A percentile compares a stretch with the other conserved stretches of the same genome.
Conservation (phyloP, 2,329 filamentous ascomycete species). For the Cryphonectria parasitica region DNA sequence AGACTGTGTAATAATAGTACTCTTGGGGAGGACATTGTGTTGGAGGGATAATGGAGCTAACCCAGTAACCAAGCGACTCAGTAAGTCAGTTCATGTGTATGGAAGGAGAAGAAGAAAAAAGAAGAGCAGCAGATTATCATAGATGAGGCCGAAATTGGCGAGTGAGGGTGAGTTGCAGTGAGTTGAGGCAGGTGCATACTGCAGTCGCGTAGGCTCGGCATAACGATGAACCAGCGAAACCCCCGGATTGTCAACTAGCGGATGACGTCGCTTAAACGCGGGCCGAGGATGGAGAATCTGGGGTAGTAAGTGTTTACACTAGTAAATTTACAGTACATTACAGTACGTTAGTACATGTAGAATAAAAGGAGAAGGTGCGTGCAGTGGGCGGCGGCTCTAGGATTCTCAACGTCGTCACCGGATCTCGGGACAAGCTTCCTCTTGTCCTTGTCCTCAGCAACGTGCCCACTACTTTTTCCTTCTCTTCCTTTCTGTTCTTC, state of each 20-base stretch:
- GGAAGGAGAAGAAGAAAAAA: neutral
- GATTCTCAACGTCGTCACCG: neutral
- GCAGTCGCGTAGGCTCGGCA: constrained; percentile 26
- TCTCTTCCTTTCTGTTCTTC: neutral
- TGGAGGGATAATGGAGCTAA: neutral
- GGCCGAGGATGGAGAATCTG: constrained; percentile 23
- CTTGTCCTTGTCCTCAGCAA: neutral
- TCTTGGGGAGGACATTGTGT: constrained; percentile 48
- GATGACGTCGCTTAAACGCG: constrained; percentile 26
- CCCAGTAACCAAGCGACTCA: neutral
- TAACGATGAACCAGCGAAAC: constrained; percentile 4
- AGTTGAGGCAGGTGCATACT: neutral
- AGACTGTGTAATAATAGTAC: constrained; percentile 40
- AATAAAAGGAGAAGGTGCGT: neutral
- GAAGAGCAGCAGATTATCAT: constrained; percentile 4
- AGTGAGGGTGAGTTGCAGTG: neutral
- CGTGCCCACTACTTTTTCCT: neutral
- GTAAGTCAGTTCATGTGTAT: neutral
- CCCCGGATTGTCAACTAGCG: constrained; percentile 14
- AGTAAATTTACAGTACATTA: neutral
- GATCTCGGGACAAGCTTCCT: neutral
- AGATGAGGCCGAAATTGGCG: neutral
- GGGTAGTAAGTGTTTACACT: neutral
- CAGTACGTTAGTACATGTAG: neutral
- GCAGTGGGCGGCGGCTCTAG: neutral